These are phyloP conservation scores for Acacia acuminata DNA, from an alignment of 306 rosid genomes.

Conservation along the genomic window DNA sequence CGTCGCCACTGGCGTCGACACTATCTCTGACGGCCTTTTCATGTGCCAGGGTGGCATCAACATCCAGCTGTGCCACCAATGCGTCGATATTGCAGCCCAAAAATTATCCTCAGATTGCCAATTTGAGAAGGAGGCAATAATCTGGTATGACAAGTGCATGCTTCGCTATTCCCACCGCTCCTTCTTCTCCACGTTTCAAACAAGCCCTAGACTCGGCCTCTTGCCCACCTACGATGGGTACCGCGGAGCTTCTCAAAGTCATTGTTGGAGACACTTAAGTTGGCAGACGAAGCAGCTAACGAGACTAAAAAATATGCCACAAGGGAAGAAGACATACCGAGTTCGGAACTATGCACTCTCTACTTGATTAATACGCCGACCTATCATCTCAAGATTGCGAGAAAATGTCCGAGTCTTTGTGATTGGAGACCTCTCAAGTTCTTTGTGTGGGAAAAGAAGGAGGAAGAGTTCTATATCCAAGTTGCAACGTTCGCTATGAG, in stretches of 20 bases:
- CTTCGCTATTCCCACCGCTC: not conserved
- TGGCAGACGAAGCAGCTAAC: too few relatives aligned
- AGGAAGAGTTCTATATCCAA: too few relatives aligned
- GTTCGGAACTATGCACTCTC: not conserved
- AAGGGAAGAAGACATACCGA: not conserved
- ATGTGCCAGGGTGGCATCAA: not conserved
- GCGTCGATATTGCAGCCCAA: not conserved
- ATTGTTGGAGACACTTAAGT: too few relatives aligned
- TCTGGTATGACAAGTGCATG: not conserved
- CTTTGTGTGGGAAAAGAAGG: too few relatives aligned
- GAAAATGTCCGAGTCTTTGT: too few relatives aligned
- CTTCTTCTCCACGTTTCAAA: not conserved
- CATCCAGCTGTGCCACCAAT: not conserved
- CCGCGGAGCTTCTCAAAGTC: too few relatives aligned
- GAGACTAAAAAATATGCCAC: constrained; percentile 29
- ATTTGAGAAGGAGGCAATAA: not conserved
- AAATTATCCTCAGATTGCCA: not conserved
- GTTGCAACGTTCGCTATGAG: too few relatives aligned
- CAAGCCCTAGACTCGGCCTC: not conserved
- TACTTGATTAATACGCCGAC: not conserved
- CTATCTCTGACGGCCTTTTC: not conserved
- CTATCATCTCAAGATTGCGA: not conserved
- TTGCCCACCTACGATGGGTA: not conserved
- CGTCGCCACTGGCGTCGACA: not conserved
- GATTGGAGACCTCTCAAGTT: too few relatives aligned